Evolutionary conservation across 164 flowering plant species (phyloP).

Genomic region (Kingdonia uniflora): DNA sequence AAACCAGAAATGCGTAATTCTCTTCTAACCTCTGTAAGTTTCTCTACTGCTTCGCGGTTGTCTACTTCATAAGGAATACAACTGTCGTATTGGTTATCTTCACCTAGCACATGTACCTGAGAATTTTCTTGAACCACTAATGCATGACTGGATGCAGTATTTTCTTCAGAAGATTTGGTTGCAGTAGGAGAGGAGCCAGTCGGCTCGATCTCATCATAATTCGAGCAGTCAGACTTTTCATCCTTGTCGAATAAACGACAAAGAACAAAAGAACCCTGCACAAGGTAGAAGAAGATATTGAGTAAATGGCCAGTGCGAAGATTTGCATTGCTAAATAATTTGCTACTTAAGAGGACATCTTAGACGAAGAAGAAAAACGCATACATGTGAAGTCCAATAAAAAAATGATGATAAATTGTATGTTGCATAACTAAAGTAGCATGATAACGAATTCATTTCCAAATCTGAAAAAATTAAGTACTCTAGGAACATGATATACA

Average conservation of each 20-base stretch:
- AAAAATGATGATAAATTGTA: too few species aligned
- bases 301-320: neutral
- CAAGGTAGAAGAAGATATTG: neutral
- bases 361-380: too few species aligned
- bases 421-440: too few species aligned
- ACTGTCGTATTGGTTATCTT: slow-evolving; percentile 14
- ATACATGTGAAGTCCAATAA: too few species aligned
- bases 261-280: slow-evolving; percentile 22
- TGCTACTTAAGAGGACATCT: too few species aligned
- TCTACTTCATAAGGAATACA: slow-evolving; percentile 20
- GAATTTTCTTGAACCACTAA: slow-evolving; percentile 16
- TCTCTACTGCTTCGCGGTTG: slow-evolving; percentile 14
- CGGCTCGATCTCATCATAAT: slow-evolving; percentile 37
- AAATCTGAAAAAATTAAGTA: too few species aligned
- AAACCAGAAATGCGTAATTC: neutral
- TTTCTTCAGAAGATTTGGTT: slow-evolving; percentile 25
- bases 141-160: slow-evolving; percentile 21
- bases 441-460: too few species aligned
- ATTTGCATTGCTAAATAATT: too few species aligned
- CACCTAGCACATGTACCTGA: slow-evolving; percentile 5
- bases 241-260: slow-evolving; percentile 69
- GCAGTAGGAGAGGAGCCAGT: slow-evolving; percentile 28
- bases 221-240: slow-evolving; percentile 25
- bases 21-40: slow-evolving; percentile 24
- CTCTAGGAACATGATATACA: too few species aligned